Percentiles rank a stretch among this genome's conserved stretches.
Evolutionary conservation across 306 rosid species (phyloP).

Genomic region (Trifolium repens): DNA sequence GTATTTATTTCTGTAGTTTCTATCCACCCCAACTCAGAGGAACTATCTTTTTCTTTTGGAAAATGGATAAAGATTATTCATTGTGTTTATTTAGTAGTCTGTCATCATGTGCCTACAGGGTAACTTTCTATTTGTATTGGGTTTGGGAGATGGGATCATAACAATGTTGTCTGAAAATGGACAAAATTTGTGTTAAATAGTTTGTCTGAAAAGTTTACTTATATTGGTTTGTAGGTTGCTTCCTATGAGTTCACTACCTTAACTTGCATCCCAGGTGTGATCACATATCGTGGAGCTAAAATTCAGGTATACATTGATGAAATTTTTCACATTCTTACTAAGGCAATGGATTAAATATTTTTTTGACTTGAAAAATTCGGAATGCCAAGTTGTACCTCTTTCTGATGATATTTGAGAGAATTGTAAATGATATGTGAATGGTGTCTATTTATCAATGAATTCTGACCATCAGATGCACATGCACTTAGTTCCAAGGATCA

Average conservation of each 20-base stretch:
- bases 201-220: slow-evolving; percentile 39
- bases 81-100: background rate
- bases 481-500: background rate
- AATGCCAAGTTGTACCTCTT: slow-evolving; percentile 9
- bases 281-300: slow-evolving; percentile 87
- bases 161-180: background rate
- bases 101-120: background rate
- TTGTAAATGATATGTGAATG: slow-evolving; percentile 26
- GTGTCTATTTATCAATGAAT: background rate
- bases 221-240: slow-evolving; percentile 75
- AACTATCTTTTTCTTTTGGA: background rate
- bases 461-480: slow-evolving; percentile 9
- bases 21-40: background rate
- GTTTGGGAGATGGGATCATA: slow-evolving; percentile 17
- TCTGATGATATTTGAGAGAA: slow-evolving; percentile 12
- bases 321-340: slow-evolving; percentile 1
- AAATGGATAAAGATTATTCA: background rate
- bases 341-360: background rate
- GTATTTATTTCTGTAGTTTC: background rate
- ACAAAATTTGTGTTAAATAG: background rate
- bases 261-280: slow-evolving; percentile 98
- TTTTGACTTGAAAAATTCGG: slow-evolving; percentile 10
- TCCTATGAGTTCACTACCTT: slow-evolving; percentile 96
- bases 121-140: slow-evolving; percentile 5
- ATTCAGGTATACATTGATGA: slow-evolving; percentile 72